These are phyloP conservation scores for Blastobotrys apis DNA, from an alignment of 1,139 yeast genomes.

Conservation along the genomic window DNA sequence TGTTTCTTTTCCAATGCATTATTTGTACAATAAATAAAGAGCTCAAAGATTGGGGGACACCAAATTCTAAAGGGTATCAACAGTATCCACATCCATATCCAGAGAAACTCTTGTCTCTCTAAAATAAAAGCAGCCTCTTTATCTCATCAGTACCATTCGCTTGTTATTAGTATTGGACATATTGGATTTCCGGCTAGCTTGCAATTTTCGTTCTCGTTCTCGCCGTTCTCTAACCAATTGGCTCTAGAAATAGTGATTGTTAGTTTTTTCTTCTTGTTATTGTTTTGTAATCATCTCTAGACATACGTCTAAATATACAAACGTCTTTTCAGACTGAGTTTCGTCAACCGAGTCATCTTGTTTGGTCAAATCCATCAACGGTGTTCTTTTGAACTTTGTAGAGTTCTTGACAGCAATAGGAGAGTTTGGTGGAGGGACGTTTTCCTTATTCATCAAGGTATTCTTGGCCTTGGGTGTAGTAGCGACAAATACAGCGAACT, in stretches of 20 bases:
- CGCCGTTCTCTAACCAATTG: slow-evolving; percentile 9
- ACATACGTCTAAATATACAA: slow-evolving; percentile 15
- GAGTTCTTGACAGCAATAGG: slow-evolving; percentile 6
- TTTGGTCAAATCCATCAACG: slow-evolving; percentile 3
- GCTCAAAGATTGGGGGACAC: too few species aligned
- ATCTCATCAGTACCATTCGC: slow-evolving; percentile 26
- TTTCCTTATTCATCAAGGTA: slow-evolving; percentile 11
- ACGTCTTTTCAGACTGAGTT: slow-evolving; percentile 7
- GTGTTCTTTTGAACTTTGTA: slow-evolving; percentile 4
- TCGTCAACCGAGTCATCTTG: neutral
- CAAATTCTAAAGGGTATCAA: slow-evolving; percentile 6
- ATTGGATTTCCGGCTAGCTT: too few species aligned
- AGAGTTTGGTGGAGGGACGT: slow-evolving; percentile 15
- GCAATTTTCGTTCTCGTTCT: neutral
- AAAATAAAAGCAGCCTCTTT: slow-evolving; percentile 8
- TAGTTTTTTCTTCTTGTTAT: too few species aligned
- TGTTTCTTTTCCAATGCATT: too few species aligned
- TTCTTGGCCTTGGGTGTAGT: slow-evolving; percentile 2
- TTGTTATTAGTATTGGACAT: too few species aligned
- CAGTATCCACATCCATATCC: neutral
- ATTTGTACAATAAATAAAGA: too few species aligned
- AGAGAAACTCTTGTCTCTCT: neutral
- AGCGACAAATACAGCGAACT: slow-evolving; percentile 12
- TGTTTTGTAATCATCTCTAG: neutral
- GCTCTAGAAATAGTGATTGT: slow-evolving; percentile 4